phyloP scores from a whole-genome alignment of 768 basidiomycete genomes.

The Neoboletus magnificus region DNA sequence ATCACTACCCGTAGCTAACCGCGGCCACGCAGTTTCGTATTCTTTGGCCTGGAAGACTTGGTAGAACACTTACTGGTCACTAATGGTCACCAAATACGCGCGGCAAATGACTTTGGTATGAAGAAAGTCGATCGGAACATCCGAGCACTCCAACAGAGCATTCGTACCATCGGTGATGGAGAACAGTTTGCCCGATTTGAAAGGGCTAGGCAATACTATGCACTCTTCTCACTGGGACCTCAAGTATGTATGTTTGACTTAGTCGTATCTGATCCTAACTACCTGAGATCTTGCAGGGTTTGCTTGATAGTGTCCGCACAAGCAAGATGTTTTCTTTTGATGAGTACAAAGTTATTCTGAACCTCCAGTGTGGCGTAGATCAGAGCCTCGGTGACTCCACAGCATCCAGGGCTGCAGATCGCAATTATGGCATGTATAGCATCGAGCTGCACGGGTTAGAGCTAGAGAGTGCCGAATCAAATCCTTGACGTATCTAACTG shows the following conservation, averaged over 20 bases:
- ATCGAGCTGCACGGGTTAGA: conserved; percentile 87
- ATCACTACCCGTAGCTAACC: background rate
- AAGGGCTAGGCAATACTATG: conserved; percentile 76
- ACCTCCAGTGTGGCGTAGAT: conserved; percentile 84
- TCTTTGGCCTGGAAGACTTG: conserved; percentile 79
- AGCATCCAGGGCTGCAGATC: conserved; percentile 53
- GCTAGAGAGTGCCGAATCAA: conserved; percentile 46
- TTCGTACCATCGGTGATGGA: conserved; percentile 70
- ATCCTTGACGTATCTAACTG: conserved; percentile 20
- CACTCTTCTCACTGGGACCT: conserved; percentile 70
- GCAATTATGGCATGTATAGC: conserved; percentile 81
- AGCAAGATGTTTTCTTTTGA: conserved; percentile 77
- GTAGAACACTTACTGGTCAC: conserved; percentile 82
- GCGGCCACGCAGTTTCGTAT: conserved; percentile 63
- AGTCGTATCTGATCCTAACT: background rate
- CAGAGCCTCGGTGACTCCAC: conserved; percentile 50
- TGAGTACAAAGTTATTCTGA: conserved; percentile 89
- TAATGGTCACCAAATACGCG: conserved; percentile 65
- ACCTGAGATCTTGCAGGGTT: conserved; percentile 46
- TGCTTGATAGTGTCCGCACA: conserved; percentile 68
- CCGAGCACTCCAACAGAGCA: conserved; percentile 85
- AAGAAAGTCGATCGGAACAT: conserved; percentile 88
- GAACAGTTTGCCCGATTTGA: conserved; percentile 66
- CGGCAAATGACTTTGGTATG: conserved; percentile 72
- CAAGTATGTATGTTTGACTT: conserved; percentile 46